Evolutionary conservation across 164 flowering plant species (phyloP), one percentile per base, ranked within the genome.

Genomic region (Vitis labrusca): DNA sequence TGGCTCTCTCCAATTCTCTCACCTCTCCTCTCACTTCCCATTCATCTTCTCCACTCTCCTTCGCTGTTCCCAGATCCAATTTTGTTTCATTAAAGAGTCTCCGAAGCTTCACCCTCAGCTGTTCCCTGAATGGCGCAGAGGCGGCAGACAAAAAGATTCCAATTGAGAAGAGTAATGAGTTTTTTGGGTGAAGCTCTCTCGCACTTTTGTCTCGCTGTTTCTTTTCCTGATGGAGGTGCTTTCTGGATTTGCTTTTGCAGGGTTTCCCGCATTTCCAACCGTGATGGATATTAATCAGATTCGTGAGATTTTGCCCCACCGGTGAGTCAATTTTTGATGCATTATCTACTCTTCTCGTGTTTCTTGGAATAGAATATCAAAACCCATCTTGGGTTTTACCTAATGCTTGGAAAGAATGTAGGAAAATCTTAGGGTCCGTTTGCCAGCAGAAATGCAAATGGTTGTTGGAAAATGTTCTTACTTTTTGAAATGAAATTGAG

Each of bases 281-380:
- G 94, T 93, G 9, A 76, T 93, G 82, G 98, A 89, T 60, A 86
- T 95, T 54, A 90, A 91, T 61, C 87, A 90, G 75, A 89, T 95
- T 74, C 89, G 97, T 2, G 89, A 90, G 17, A 89, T 91, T 69
- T 80, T 95, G 80, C 98, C 98, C 5, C 97, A 90, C 75, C 76
- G 98, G 98, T 94, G 16, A 71, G 82, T 59, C 1, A 5, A 12
- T 9, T 57, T 62, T 10, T 19, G 63, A 10, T 56, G 59, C 23
- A 56, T 16, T 6, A 6, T 44, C 23, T 56, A 3, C 9, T 62
- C 17, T 58, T 32, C 44, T 6, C 44, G 6, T 32, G 44, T 32
- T 32, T 32, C 44, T 32, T 32, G 44, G 44, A 32, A 32, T 32
- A 32, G 44, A 32, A 32, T 32, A 6, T 32, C 44, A 6, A 32